Evolutionary conservation across 75 land plant species (phyloP).

Genomic region (Gnetum montanum): DNA sequence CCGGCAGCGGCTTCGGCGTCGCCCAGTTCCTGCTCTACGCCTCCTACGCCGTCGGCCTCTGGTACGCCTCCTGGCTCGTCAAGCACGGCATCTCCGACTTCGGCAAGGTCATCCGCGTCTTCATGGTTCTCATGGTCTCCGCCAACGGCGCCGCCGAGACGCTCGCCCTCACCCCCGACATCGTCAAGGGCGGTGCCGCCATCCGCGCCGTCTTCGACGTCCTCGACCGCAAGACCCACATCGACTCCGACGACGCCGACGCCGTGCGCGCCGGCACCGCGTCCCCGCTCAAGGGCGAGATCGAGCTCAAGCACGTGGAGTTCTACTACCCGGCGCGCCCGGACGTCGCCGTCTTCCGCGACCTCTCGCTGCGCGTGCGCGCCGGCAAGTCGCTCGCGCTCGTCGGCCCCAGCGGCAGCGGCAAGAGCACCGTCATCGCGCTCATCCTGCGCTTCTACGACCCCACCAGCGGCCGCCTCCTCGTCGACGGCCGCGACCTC

Average conservation of each 20-base stretch:
- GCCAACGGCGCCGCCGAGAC: slow-evolving; percentile 94
- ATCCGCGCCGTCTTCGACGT: slow-evolving; percentile 74
- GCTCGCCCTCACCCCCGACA: slow-evolving; percentile 81
- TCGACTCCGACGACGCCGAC: slow-evolving; percentile 78
- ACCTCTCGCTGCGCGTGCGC: slow-evolving; percentile 63
- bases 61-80: slow-evolving; percentile 86
- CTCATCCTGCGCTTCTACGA: slow-evolving; percentile 77
- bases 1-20: slow-evolving; percentile 79
- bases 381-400: slow-evolving; percentile 82
- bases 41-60: slow-evolving; percentile 83
- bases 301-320: slow-evolving; percentile 74
- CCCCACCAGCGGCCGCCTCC: slow-evolving; percentile 60
- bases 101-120: slow-evolving; percentile 79
- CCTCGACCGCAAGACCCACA: slow-evolving; percentile 74
- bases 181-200: slow-evolving; percentile 79
- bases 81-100: slow-evolving; percentile 70
- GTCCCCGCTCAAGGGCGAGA: slow-evolving; percentile 59
- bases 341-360: slow-evolving; percentile 61
- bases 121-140: slow-evolving; percentile 91
- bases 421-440: slow-evolving; percentile 78
- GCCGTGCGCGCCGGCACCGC: slow-evolving; percentile 32
- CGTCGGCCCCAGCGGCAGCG: slow-evolving; percentile 92
- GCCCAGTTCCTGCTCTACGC: slow-evolving; percentile 77
- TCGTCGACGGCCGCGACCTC: slow-evolving; percentile 73
- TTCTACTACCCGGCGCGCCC: slow-evolving; percentile 86